A percentile compares a stretch with the other conserved stretches of the same genome.
Conservation (phyloP, 352 stramenopile species). For the Phytophthora ohioensis region DNA sequence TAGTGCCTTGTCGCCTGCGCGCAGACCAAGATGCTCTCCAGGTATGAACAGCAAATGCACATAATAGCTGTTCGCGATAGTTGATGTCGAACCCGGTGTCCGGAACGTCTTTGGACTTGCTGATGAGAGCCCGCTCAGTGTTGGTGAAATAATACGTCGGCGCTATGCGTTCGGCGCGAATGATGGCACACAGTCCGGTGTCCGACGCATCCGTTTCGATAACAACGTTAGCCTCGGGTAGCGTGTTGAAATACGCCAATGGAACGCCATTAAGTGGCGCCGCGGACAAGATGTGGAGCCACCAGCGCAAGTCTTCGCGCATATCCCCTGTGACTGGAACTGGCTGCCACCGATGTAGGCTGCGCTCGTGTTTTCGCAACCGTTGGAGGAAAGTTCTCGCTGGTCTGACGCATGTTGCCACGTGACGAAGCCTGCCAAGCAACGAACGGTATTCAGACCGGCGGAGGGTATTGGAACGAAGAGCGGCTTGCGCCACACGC, state of each 20-base stretch:
- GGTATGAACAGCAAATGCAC: constrained; percentile 4
- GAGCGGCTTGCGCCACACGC: neutral
- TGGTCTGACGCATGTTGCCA: constrained; percentile 29
- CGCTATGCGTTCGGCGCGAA: neutral
- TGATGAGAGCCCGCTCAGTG: neutral
- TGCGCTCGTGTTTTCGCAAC: constrained; percentile 7
- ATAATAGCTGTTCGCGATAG: constrained; percentile 28
- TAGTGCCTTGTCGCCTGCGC: neutral
- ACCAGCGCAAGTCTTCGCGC: constrained; percentile 21
- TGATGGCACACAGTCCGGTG: constrained; percentile 11
- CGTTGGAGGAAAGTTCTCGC: constrained; percentile 28
- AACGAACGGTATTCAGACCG: constrained; percentile 18
- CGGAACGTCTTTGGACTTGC: neutral
- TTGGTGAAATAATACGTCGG: neutral
- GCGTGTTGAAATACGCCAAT: constrained; percentile 13
- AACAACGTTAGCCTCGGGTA: constrained; percentile 2
- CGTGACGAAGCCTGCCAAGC: constrained; percentile 23
- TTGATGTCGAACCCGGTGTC: constrained; percentile 34
- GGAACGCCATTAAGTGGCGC: constrained; percentile 22
- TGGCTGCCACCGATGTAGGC: neutral
- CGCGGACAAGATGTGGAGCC: constrained; percentile 15
- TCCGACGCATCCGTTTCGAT: constrained; percentile 32
- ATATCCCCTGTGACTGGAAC: constrained; percentile 13
- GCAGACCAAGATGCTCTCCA: neutral
- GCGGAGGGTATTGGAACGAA: neutral